Conservation (phyloP, 345 rosid species). For the Reutealis trisperma region DNA sequence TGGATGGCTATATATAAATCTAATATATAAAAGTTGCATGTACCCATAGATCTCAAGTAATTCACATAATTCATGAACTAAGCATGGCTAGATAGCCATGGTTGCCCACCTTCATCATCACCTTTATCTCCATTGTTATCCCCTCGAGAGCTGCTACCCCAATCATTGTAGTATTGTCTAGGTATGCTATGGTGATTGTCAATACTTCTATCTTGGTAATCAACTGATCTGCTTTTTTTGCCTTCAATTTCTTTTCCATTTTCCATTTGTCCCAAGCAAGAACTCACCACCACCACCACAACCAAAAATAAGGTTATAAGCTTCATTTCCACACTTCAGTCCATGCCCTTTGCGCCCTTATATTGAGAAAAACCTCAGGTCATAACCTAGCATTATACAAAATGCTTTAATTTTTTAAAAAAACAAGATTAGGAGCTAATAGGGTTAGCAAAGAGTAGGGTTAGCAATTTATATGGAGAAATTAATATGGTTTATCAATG, state of each 20-base stretch:
- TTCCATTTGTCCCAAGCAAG: slow-evolving; percentile 24
- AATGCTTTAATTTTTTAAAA: too few species aligned
- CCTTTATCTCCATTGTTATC: neutral
- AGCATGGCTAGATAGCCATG: neutral
- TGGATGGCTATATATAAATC: too few species aligned
- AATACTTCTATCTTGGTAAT: slow-evolving; percentile 19
- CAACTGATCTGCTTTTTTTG: neutral
- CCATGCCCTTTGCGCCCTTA: neutral
- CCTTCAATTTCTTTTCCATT: neutral
- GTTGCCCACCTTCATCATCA: slow-evolving; percentile 19
- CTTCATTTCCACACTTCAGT: slow-evolving; percentile 22
- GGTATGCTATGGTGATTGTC: slow-evolving; percentile 50
- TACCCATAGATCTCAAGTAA: too few species aligned
- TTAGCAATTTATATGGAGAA: too few species aligned
- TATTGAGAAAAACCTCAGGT: neutral
- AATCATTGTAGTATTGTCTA: slow-evolving; percentile 30
- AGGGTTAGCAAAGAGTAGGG: too few species aligned
- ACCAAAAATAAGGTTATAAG: slow-evolving; percentile 17
- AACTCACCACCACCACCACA: slow-evolving; percentile 30
- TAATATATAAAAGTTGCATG: too few species aligned
- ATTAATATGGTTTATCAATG: too few species aligned
- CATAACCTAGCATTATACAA: too few species aligned
- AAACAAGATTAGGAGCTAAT: too few species aligned
- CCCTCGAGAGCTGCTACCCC: slow-evolving; percentile 16
- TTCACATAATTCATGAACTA: too few species aligned